Evolutionary conservation across 2,329 filamentous ascomycete species (phyloP), one percentile per base, ranked within the genome.

Genomic region (Colletotrichum australisinense): DNA sequence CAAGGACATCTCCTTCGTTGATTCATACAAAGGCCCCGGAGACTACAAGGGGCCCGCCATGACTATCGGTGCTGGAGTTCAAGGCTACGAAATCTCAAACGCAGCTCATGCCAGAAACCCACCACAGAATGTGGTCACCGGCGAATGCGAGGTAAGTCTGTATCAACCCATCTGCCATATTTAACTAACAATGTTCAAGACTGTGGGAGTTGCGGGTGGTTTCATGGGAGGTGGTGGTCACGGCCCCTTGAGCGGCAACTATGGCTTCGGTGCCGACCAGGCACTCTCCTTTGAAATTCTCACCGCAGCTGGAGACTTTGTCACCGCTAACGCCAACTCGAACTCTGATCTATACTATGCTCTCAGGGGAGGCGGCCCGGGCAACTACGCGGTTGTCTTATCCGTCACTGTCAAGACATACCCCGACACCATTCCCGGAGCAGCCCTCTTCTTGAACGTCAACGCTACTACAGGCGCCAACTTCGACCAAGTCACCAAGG

Each of bases 191-290:
- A n/a, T 6, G 1, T 2, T 1, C 76, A 82, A 82, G 12, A 86
- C 88, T 0, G 90, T 92, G 2, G 90, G 90, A 7, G 78, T 91
- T 16, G 86, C 88, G 1, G 91, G 91, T n/a, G 91, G 90, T 2
- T 91, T 89, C 72, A 86, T 85, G 1, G 88, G 90, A 78, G 90
- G 89, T 5, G 90, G 89, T 14, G 90, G 90, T 0, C 89, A 91
- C 76, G 85, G 84, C 0, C 82, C 85, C 0, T 79, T 88, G 24
- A 81, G 81, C 4, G 85, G 84, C 2, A 79, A 81, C 12, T 83
- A 86, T 59, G 88, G 88, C 4, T 69, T 77, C 60, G 75, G 78
- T 4, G 87, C 87, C 2, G 88, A 90, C 75, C 86, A 88, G 63
- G 84, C 85, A 0, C 79, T 90, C 3, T 81, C 85, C 30, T 85